Base-by-base conservation (phyloP, 768 basidiomycete genomes). In the Suillus placidus region DNA sequence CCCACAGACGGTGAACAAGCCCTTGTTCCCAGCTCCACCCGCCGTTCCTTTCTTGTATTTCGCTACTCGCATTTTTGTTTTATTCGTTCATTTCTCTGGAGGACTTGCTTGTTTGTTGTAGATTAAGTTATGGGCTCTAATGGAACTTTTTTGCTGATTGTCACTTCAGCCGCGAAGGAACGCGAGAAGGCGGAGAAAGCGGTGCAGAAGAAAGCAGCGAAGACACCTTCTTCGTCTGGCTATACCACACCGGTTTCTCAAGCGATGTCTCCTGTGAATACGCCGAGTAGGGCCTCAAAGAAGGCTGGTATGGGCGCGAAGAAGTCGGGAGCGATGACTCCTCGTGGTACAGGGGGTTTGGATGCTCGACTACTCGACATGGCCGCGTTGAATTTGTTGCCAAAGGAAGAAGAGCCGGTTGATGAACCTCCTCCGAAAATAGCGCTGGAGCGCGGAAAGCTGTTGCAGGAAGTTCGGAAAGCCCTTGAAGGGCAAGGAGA, bases 381-480 rank as follows among this genome's bases (percentile, higher is more conserved):
- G 51, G 84, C 87, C 57, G 92, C 85, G 5, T 77, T 95, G 68
- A 92, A 93, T 76, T 80, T 96, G 38, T 78, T 80, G 26, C 70
- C 80, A 47, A 80, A 81, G 47, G 83, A 86, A 42, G 80, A 81
- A 8, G 79, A 78, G 38, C 68, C 67, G 3, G 74, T 72, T 20
- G 82, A 83, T 43, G 83, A 85, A 68, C 85, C 86, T 55, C 76
- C 82, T 10, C 92, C 91, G 16, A 90, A 85, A 71, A 78, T 92
- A 64, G 84, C 80, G 26, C 81, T 93, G 69, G 89, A 92, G 16
- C 83, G 85, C 66, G 95, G 93, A 74, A 96, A 92, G 74, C 76
- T 99, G 52, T 72, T 99, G 6, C 91, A 93, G 70, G 93, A 97
- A 77, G 94, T 90, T 1, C 85, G 77, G 67, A 82, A 80, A 61